Percentiles rank a stretch among this genome's conserved stretches.
Evolutionary conservation across 1,139 yeast species (phyloP).

Genomic region (Pichia sp.): DNA sequence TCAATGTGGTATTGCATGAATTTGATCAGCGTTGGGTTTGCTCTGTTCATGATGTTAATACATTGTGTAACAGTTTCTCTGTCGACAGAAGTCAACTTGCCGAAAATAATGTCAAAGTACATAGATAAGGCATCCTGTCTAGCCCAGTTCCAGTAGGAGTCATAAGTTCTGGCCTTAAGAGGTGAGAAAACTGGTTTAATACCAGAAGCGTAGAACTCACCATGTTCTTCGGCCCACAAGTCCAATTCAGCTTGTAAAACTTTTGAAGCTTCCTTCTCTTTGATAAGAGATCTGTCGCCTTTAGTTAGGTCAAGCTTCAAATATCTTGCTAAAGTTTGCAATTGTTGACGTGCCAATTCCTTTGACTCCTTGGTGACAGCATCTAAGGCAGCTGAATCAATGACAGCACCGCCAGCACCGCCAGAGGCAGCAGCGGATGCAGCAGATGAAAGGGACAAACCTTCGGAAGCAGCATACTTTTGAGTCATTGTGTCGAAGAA

Average conservation of each 20-base stretch:
- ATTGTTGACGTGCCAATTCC: constrained; percentile 87
- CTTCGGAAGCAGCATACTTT: constrained; percentile 80
- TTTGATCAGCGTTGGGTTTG: constrained; percentile 88
- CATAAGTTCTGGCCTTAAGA: constrained; percentile 91
- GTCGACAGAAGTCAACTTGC: constrained; percentile 83
- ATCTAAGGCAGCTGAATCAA: constrained; percentile 95
- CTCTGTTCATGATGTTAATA: constrained; percentile 95
- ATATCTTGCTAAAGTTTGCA: constrained; percentile 92
- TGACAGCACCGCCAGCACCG: constrained; percentile 78
- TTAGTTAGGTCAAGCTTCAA: constrained; percentile 85
- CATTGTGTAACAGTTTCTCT: constrained; percentile 96
- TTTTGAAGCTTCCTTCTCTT: constrained; percentile 83
- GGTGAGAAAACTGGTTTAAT: constrained; percentile 86
- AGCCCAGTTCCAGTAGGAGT: constrained; percentile 99
- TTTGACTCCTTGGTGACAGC: constrained; percentile 89
- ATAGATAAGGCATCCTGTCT: constrained; percentile 92
- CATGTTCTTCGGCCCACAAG: constrained; percentile 90
- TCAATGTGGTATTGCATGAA: constrained; percentile 98
- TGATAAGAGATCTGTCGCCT: constrained; percentile 81
- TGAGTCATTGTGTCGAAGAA: constrained; percentile 78
- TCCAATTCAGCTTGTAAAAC: constrained; percentile 87
- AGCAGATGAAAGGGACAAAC: constrained; percentile 70
- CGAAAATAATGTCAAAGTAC: constrained; percentile 94
- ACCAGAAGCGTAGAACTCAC: constrained; percentile 91
- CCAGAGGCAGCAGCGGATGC: constrained; percentile 32